These are phyloP conservation scores for Bipolaris gigantea DNA, from an alignment of 2,329 filamentous ascomycete genomes.

Conservation along the genomic window DNA sequence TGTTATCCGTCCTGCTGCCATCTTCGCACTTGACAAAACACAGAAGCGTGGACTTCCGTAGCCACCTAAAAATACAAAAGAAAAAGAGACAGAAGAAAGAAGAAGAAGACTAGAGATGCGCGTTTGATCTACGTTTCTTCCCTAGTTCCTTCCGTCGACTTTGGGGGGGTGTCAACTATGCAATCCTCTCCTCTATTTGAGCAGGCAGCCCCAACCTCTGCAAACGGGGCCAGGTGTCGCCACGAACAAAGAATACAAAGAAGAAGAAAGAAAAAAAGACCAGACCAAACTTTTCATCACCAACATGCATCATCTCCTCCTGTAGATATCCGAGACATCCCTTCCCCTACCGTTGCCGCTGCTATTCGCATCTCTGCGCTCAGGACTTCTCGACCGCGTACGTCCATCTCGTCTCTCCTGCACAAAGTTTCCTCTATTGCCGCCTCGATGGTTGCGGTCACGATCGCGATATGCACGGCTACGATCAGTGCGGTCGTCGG, in stretches of 20 bases:
- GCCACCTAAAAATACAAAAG: no score
- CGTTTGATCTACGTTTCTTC: no score
- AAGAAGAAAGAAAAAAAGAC: background rate
- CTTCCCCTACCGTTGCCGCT: constrained; percentile 25
- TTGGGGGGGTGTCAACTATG: no score
- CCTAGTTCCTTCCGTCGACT: no score
- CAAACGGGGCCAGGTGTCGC: no score
- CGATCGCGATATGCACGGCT: constrained; percentile 23
- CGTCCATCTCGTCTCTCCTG: constrained; percentile 35
- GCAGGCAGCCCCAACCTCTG: no score
- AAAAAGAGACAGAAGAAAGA: no score
- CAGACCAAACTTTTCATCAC: background rate
- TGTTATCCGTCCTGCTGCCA: background rate
- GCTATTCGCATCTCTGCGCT: constrained; percentile 32
- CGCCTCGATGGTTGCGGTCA: constrained; percentile 25
- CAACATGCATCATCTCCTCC: constrained; percentile 16
- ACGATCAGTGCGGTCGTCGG: constrained; percentile 34
- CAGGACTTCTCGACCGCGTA: constrained; percentile 42
- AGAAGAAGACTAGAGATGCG: no score
- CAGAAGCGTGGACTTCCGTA: background rate
- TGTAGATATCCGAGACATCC: constrained; percentile 34
- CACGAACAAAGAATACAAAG: background rate
- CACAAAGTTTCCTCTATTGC: constrained; percentile 29
- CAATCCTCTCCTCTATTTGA: no score
- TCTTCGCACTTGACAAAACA: background rate